Conservation (phyloP, 1,284 basidiomycete species). For the Rhodotorula sp. region DNA sequence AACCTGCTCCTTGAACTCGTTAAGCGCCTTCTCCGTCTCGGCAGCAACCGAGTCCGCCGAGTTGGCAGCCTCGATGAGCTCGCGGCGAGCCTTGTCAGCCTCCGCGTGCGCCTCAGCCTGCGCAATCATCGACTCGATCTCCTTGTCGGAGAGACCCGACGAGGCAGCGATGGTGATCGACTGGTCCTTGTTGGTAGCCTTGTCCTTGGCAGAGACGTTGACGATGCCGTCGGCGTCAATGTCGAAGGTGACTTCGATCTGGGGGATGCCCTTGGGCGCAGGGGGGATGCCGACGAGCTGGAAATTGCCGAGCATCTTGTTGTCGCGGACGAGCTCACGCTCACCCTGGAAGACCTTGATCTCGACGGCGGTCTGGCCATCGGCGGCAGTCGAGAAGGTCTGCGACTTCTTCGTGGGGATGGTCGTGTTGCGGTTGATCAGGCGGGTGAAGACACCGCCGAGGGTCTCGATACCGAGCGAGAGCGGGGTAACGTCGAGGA, state of each 20-base stretch:
- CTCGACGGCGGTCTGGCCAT: constrained; percentile 83
- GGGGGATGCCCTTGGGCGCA: constrained; percentile 95
- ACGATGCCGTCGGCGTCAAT: constrained; percentile 89
- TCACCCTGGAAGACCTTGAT: constrained; percentile 75
- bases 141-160: constrained; percentile 91
- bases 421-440: constrained; percentile 84
- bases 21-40: constrained; percentile 96
- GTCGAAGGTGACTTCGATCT: constrained; percentile 98
- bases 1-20: constrained; percentile 96
- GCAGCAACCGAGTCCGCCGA: constrained; percentile 90
- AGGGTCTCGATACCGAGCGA: constrained; percentile 82
- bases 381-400: constrained; percentile 90
- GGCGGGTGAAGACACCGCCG: constrained; percentile 92
- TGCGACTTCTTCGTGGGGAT: constrained; percentile 99
- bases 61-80: constrained; percentile 94
- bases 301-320: constrained; percentile 99
- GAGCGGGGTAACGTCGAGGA: constrained; percentile 92
- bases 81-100: constrained; percentile 66
- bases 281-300: constrained; percentile 97
- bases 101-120: constrained; percentile 94
- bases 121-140: constrained; percentile 95
- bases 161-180: constrained; percentile 91
- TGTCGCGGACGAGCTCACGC: constrained; percentile 94
- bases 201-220: constrained; percentile 93
- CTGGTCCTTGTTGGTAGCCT: constrained; percentile 96